Conservation (phyloP, 148 eudicot genomes). For the Chenopodium suecicum region DNA sequence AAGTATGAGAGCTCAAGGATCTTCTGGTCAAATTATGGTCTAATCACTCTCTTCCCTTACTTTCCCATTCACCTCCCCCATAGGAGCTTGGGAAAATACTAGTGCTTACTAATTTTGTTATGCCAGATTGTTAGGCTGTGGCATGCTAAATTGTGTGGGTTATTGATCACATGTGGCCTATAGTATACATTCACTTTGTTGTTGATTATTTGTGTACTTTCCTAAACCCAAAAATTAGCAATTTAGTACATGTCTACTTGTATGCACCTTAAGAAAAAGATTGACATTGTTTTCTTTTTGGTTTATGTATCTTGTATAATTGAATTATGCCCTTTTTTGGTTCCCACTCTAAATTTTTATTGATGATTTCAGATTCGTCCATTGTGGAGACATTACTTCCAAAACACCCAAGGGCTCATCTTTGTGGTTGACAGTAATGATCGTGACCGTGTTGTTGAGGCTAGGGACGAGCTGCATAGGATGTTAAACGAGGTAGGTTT, state of each 20-base stretch:
- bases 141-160: background rate
- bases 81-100: background rate
- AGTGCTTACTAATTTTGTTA: background rate
- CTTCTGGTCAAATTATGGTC: too few relatives aligned
- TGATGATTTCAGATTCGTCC: conserved; percentile 33
- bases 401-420: conserved; percentile 40
- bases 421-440: conserved; percentile 40
- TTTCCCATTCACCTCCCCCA: background rate
- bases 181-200: background rate
- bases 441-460: conserved; percentile 40
- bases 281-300: background rate
- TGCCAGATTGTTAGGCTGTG: background rate
- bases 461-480: conserved; percentile 38
- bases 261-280: background rate
- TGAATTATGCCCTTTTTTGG: background rate
- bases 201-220: background rate
- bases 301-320: background rate
- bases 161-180: background rate
- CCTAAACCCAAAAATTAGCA: background rate
- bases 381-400: conserved; percentile 43
- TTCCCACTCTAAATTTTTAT: background rate
- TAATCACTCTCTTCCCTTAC: background rate
- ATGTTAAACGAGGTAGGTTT: conserved; percentile 35
- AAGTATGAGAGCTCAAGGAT: background rate
- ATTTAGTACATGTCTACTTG: conserved; percentile 1